Evolutionary conservation across 805 yeast genomes (phyloP).

Genomic region (Spathaspora girioi): DNA sequence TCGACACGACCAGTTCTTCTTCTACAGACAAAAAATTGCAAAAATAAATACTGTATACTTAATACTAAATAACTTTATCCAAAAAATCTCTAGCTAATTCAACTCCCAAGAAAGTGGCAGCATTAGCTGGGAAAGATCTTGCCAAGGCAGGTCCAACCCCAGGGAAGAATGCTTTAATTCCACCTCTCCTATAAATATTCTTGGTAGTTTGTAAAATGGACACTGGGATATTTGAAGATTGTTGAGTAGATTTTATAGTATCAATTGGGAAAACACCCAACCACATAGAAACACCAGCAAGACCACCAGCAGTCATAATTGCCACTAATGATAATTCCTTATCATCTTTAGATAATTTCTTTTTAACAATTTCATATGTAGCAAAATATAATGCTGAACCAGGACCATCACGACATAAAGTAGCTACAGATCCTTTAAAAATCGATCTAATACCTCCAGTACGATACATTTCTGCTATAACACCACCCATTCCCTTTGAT

Average conservation of each 20-base stretch:
- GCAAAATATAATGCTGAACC: slow-evolving; percentile 96
- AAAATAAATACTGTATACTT: not conserved
- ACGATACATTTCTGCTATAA: slow-evolving; percentile 62
- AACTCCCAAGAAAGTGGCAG: slow-evolving; percentile 97
- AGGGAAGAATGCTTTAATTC: slow-evolving; percentile 91
- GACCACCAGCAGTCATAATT: slow-evolving; percentile 87
- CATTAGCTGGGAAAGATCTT: slow-evolving; percentile 96
- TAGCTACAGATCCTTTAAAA: slow-evolving; percentile 88
- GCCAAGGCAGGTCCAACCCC: slow-evolving; percentile 95
- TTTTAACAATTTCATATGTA: slow-evolving; percentile 81
- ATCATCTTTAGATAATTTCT: slow-evolving; percentile 47
- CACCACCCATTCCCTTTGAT: slow-evolving; percentile 51
- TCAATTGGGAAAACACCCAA: slow-evolving; percentile 91
- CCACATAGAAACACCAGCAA: slow-evolving; percentile 98
- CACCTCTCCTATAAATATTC: slow-evolving; percentile 70
- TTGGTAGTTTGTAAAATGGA: slow-evolving; percentile 64
- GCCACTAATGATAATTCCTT: slow-evolving; percentile 65
- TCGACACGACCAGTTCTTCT: not conserved
- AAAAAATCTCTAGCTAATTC: slow-evolving; percentile 62
- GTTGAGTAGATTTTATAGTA: slow-evolving; percentile 84
- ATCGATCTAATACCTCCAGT: slow-evolving; percentile 83
- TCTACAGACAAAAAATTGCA: not conserved
- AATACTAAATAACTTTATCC: slow-evolving; percentile 27
- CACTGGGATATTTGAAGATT: slow-evolving; percentile 51
- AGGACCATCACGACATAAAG: slow-evolving; percentile 95